Evolutionary conservation across 2,329 filamentous ascomycete species (phyloP).

Genomic region (Teratosphaeria nubilosa): DNA sequence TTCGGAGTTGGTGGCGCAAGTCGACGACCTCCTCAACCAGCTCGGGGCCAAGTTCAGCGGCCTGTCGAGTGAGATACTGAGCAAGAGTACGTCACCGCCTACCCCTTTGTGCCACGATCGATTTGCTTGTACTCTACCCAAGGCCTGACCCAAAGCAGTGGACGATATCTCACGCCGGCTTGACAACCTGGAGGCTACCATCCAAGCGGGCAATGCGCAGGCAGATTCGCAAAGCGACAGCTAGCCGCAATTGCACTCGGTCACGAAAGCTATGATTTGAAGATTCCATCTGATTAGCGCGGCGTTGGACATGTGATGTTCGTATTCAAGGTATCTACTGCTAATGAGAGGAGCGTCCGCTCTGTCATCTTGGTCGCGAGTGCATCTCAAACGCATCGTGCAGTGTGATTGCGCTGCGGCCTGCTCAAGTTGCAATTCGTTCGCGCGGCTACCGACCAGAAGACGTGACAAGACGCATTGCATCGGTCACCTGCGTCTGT

Average conservation of each 20-base stretch:
- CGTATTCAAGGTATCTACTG: not conserved
- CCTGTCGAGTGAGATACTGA: constrained; percentile 77
- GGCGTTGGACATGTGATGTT: not conserved
- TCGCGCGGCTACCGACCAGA: not conserved
- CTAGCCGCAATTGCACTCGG: not conserved
- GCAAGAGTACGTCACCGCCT: constrained; percentile 57
- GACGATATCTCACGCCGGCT: constrained; percentile 85
- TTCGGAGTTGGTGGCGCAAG: constrained; percentile 62
- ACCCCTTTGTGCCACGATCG: not conserved
- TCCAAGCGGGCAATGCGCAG: constrained; percentile 45
- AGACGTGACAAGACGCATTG: not conserved
- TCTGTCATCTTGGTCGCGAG: not conserved
- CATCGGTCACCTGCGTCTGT: not conserved
- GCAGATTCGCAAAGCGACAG: not conserved
- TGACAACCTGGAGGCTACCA: constrained; percentile 68
- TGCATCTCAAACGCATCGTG: not conserved
- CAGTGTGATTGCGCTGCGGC: not conserved
- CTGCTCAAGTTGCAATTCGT: not conserved
- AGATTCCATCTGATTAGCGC: not conserved
- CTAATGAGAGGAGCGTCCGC: not conserved
- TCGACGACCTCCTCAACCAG: constrained; percentile 79
- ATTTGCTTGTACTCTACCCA: not conserved
- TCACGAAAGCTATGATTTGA: not conserved
- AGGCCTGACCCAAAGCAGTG: constrained; percentile 45
- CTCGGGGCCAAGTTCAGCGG: constrained; percentile 76